A percentile compares a stretch with the other conserved stretches of the same genome.
These are phyloP conservation scores for Yarrowia yakushimensis DNA, from an alignment of 805 yeast species.

Conservation along the genomic window DNA sequence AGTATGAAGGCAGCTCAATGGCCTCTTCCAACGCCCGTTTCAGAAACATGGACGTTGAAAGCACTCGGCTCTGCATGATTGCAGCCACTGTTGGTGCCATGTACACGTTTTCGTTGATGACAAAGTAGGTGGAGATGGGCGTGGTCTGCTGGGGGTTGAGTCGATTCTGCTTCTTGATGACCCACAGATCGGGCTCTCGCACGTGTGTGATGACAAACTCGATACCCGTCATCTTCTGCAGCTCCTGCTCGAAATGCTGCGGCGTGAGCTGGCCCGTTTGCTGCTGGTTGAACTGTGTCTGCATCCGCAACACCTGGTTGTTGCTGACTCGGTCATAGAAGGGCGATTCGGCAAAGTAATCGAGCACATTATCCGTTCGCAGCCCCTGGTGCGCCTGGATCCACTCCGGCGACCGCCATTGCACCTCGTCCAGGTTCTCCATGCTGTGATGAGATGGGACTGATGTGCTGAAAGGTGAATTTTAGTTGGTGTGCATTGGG, in stretches of 20 bases:
- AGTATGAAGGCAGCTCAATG: constrained; percentile 50
- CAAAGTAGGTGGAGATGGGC: constrained; percentile 73
- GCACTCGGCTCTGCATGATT: constrained; percentile 65
- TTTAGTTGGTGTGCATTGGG: background rate
- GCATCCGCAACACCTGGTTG: constrained; percentile 94
- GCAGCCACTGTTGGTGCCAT: constrained; percentile 80
- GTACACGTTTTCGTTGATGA: constrained; percentile 87
- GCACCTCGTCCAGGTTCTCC: constrained; percentile 72
- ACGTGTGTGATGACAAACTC: constrained; percentile 75
- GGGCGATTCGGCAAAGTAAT: constrained; percentile 90
- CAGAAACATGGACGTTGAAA: constrained; percentile 47
- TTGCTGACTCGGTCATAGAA: constrained; percentile 92
- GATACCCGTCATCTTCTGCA: constrained; percentile 74
- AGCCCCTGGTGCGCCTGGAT: constrained; percentile 78
- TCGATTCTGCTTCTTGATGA: constrained; percentile 77
- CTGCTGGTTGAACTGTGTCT: constrained; percentile 71
- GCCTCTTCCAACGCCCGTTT: constrained; percentile 48
- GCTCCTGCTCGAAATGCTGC: constrained; percentile 47
- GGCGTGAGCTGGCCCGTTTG: constrained; percentile 39
- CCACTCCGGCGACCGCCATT: constrained; percentile 98
- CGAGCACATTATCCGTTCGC: constrained; percentile 84
- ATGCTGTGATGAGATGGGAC: constrained; percentile 26
- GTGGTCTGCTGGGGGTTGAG: constrained; percentile 48
- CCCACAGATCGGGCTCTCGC: constrained; percentile 91
- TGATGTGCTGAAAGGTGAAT: background rate